Percentiles rank a stretch among this genome's conserved stretches.
Conservation (phyloP, 1,284 basidiomycete species). For the Xerocomus amazonicus region DNA sequence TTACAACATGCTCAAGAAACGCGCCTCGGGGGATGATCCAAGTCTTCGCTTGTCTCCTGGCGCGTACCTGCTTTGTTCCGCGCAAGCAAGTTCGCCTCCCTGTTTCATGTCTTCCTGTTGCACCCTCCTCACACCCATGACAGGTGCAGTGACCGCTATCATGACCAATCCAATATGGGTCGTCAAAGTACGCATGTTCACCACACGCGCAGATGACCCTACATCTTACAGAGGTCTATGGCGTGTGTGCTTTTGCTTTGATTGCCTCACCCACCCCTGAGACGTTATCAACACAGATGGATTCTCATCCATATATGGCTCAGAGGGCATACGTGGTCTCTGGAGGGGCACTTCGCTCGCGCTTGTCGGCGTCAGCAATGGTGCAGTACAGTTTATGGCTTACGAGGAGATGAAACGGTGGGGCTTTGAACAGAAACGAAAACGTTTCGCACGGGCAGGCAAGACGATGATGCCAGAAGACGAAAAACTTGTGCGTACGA, state of each 20-base stretch:
- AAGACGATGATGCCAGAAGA: conserved; percentile 64
- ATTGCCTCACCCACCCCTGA: neutral
- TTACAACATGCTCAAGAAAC: conserved; percentile 93
- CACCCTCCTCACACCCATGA: conserved; percentile 11
- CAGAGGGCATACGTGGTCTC: conserved; percentile 79
- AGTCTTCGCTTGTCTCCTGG: conserved; percentile 65
- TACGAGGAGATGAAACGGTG: conserved; percentile 96
- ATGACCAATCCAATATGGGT: conserved; percentile 99
- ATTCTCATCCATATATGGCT: conserved; percentile 60
- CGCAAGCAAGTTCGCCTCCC: conserved; percentile 83
- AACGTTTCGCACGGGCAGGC: conserved; percentile 56
- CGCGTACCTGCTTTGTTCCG: conserved; percentile 86
- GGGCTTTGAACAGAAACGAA: conserved; percentile 76
- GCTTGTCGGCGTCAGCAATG: conserved; percentile 92
- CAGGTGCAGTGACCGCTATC: conserved; percentile 89
- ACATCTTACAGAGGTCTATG: conserved; percentile 75
- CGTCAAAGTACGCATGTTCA: conserved; percentile 97
- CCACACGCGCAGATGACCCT: conserved; percentile 64
- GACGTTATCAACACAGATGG: conserved; percentile 56
- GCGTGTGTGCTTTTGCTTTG: conserved; percentile 48
- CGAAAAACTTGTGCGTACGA: conserved; percentile 75
- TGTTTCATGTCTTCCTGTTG: conserved; percentile 4
- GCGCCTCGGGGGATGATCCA: conserved; percentile 57
- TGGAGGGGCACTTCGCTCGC: conserved; percentile 89
- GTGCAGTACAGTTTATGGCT: conserved; percentile 93